Conservation (phyloP, 1,284 basidiomycete genomes). For the Spongispora temasekensis region DNA sequence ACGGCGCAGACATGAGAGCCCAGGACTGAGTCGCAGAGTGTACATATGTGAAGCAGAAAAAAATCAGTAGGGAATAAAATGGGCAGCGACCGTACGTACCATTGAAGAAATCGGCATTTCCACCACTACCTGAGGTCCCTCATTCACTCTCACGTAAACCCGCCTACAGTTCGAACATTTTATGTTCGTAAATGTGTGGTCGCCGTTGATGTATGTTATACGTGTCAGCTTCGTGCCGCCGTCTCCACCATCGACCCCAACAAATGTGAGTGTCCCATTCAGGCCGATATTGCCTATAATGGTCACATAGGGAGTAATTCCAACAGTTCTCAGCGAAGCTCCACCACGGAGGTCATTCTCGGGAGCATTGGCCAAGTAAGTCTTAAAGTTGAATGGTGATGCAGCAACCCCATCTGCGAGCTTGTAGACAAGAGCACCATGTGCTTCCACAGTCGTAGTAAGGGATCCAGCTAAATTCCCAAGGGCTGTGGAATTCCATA, state of each 20-base stretch:
- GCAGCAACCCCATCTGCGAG: background rate
- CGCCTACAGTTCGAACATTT: slow-evolving; percentile 12
- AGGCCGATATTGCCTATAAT: slow-evolving; percentile 6
- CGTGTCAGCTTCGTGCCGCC: slow-evolving; percentile 7
- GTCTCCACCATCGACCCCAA: slow-evolving; percentile 8
- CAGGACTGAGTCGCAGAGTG: slow-evolving; percentile 1
- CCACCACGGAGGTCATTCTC: background rate
- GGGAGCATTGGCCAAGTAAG: background rate
- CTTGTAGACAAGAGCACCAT: slow-evolving; percentile 9
- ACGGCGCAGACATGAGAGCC: slow-evolving; percentile 7
- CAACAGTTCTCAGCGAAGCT: background rate
- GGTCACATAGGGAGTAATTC: no score
- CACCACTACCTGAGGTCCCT: background rate
- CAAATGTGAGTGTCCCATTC: slow-evolving; percentile 7
- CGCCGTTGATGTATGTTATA: slow-evolving; percentile 14
- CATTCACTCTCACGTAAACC: slow-evolving; percentile 8
- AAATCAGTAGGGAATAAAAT: background rate
- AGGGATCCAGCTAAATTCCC: background rate
- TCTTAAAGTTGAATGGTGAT: background rate
- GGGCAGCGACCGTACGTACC: slow-evolving; percentile 2
- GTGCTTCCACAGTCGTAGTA: background rate
- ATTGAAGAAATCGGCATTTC: slow-evolving; percentile 14
- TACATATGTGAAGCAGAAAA: background rate
- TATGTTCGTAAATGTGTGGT: slow-evolving; percentile 8
- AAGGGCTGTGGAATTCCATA: slow-evolving; percentile 1